Conservation (phyloP, 495 filamentous ascomycete genomes). For the Barbatosphaeria neglecta region DNA sequence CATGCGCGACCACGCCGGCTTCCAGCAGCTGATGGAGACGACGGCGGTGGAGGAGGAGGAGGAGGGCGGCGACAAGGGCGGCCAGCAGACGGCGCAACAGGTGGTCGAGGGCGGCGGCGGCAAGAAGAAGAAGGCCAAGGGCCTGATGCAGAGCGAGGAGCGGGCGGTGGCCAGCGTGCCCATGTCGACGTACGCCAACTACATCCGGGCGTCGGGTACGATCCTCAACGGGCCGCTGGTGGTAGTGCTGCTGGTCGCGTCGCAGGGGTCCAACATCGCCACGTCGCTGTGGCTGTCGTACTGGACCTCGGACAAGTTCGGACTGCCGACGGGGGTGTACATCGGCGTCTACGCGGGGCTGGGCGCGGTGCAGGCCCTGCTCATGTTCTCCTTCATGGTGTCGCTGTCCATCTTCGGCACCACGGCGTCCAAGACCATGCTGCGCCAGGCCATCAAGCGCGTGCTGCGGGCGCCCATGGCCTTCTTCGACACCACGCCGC, state of each 20-base stretch:
- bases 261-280: slow-evolving; percentile 73
- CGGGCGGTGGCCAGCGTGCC: slow-evolving; percentile 68
- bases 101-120: slow-evolving; percentile 35
- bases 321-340: slow-evolving; percentile 55
- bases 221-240: slow-evolving; percentile 58
- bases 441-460: slow-evolving; percentile 66
- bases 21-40: slow-evolving; percentile 71
- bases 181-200: slow-evolving; percentile 72
- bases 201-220: slow-evolving; percentile 67
- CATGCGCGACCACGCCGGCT: slow-evolving; percentile 61
- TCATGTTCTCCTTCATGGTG: slow-evolving; percentile 62
- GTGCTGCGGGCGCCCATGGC: slow-evolving; percentile 87
- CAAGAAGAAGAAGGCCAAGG: slow-evolving; percentile 49
- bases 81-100: slow-evolving; percentile 15
- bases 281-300: slow-evolving; percentile 88
- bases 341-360: slow-evolving; percentile 81
- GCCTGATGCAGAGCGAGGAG: slow-evolving; percentile 88
- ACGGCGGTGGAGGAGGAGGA: slow-evolving; percentile 64
- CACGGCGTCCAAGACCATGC: slow-evolving; percentile 66
- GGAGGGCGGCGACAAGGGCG: slow-evolving; percentile 27
- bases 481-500: slow-evolving; percentile 93
- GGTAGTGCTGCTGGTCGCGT: slow-evolving; percentile 51
- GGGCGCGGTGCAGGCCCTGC: slow-evolving; percentile 53
- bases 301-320: slow-evolving; percentile 72
- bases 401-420: slow-evolving; percentile 68